Evolutionary conservation across 805 yeast species (phyloP), one percentile per base, ranked within the genome.

Genomic region (Candida morakotiae): DNA sequence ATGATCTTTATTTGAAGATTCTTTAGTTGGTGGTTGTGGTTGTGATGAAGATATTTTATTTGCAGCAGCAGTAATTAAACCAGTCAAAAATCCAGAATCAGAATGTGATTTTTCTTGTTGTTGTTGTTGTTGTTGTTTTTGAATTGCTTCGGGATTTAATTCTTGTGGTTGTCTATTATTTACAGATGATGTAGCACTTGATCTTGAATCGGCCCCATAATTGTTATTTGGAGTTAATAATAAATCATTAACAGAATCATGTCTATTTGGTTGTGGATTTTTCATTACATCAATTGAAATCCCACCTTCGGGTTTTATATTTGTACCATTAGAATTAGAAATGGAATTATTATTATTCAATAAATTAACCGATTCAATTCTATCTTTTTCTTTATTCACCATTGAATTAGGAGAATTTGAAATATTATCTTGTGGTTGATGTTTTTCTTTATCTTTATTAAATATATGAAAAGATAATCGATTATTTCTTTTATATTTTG

Each of bases 41-140:
- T 37, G 4, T n/a, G 35, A n/a, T n/a, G 38, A 26, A 2, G 38
- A 19, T 16, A 40, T 40, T 19, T 37, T 36, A 22, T 40, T 40
- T 15, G 43, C 38, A 4, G 78, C 78, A 9, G 71, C 73, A 13
- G 66, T 59, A 28, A 74, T 41, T 15, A 75, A 48, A 1, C 77
- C 53, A 1, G 74, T 66, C 1, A 75, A 46, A 10, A 75, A 44
- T 2, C 78, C 75, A 32, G 46, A 35, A 17, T 43, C 46, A 9
- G 48, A 39, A 20, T 37, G 36, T 9, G 23, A 9, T 18, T 31
- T 25, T 9, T 27, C 10, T 14, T 9, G 10, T n/a, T 5, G 4
- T 14, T 14, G 8, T 5, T 13, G 3, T 20, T 16, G 19, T 14
- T 14, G 6, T 16, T 4, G 14, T 27, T 27, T 11, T 11, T 9